Percentiles rank a stretch among this genome's conserved stretches.
Evolutionary conservation across 768 basidiomycete genomes (phyloP).

Genomic region (Boletus pseudo-olivaceus): DNA sequence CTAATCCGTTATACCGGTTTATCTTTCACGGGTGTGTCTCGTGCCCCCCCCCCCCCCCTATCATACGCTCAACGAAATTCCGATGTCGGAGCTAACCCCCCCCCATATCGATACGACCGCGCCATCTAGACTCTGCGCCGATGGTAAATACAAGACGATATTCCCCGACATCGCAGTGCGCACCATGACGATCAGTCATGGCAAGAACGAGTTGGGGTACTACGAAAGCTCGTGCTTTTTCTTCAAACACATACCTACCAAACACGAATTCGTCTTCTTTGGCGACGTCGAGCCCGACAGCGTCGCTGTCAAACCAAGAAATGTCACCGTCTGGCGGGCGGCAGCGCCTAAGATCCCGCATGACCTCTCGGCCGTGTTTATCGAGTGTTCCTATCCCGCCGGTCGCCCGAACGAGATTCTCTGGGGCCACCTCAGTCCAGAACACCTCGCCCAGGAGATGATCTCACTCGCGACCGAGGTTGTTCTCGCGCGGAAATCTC

Average conservation of each 20-base stretch:
- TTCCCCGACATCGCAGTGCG: conserved; percentile 58
- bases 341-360: conserved; percentile 77
- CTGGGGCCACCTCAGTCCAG: conserved; percentile 86
- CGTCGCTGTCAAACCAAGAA: conserved; percentile 57
- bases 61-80: neutral
- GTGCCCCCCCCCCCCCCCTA: neutral
- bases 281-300: conserved; percentile 92
- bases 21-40: conserved; percentile 60
- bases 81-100: conserved; percentile 10
- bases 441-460: conserved; percentile 76
- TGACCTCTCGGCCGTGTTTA: conserved; percentile 75
- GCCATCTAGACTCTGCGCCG: conserved; percentile 43
- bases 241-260: conserved; percentile 59
- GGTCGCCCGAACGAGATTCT: conserved; percentile 64
- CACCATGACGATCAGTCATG: conserved; percentile 71
- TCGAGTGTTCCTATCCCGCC: conserved; percentile 89
- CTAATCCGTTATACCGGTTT: conserved; percentile 54
- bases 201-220: conserved; percentile 47
- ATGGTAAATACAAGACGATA: conserved; percentile 52
- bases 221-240: conserved; percentile 88
- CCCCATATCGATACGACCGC: no score
- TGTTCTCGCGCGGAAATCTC: conserved; percentile 39
- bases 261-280: conserved; percentile 83
- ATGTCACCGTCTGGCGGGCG: conserved; percentile 70
- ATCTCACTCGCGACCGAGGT: conserved; percentile 66